Evolutionary conservation across 495 filamentous ascomycete species (phyloP).

Genomic region (Polyplosphaeria fusca): DNA sequence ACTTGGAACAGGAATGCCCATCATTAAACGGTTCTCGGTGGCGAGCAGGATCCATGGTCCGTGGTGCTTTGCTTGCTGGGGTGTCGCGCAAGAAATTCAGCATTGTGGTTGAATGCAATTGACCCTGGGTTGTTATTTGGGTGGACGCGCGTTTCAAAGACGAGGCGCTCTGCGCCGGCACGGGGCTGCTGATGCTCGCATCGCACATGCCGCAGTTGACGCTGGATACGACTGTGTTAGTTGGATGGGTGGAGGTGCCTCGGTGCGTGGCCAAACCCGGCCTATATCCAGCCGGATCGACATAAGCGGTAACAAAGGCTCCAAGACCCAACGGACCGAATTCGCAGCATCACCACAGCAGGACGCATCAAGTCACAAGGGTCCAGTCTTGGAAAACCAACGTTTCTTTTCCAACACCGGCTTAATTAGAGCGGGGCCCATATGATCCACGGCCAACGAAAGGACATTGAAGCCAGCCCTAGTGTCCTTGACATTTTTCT

Average conservation of each 20-base stretch:
- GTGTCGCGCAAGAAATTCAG: not conserved
- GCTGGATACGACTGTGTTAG: not conserved
- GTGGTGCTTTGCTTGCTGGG: too few species aligned
- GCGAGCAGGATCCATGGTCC: too few species aligned
- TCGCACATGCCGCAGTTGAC: too few species aligned
- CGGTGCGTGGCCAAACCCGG: not conserved
- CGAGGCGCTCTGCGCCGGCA: too few species aligned
- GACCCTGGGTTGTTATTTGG: too few species aligned
- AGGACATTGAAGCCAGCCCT: conserved; percentile 24
- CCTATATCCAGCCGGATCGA: not conserved
- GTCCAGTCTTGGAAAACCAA: not conserved
- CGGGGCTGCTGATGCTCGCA: too few species aligned
- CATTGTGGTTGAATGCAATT: not conserved
- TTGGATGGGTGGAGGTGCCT: not conserved
- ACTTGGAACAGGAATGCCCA: not conserved
- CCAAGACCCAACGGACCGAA: not conserved
- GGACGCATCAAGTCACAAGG: not conserved
- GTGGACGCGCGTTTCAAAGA: not conserved
- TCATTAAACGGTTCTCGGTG: not conserved
- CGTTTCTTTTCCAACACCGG: conserved; percentile 15
- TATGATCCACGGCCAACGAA: not conserved
- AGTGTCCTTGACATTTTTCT: conserved; percentile 24
- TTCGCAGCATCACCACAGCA: not conserved
- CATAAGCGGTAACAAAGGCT: not conserved
- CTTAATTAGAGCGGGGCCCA: conserved; percentile 25